Percentiles rank a stretch among this genome's conserved stretches.
phyloP scores from a whole-genome alignment of 805 yeast species.

The Barnettozyma siamensis region DNA sequence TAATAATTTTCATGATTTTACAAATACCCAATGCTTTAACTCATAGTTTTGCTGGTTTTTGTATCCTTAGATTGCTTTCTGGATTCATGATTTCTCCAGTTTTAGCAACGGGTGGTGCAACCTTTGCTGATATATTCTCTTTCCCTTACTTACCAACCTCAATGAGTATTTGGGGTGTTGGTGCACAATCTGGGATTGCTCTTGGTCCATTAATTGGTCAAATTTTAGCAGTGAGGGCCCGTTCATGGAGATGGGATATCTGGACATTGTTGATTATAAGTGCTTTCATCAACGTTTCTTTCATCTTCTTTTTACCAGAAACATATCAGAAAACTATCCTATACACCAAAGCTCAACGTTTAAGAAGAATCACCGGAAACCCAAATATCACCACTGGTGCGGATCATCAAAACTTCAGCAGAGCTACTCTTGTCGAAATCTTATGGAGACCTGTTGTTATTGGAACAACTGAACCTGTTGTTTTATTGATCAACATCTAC shows the following conservation, averaged over 20 bases:
- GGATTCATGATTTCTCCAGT: slow-evolving; percentile 56
- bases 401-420: slow-evolving; percentile 22
- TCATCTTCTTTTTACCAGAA: slow-evolving; percentile 43
- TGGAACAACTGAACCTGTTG: slow-evolving; percentile 48
- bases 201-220: slow-evolving; percentile 56
- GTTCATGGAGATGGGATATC: slow-evolving; percentile 49
- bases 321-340: slow-evolving; percentile 41
- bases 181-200: slow-evolving; percentile 50
- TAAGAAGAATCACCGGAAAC: slow-evolving; percentile 46
- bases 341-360: slow-evolving; percentile 41
- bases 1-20: slow-evolving; percentile 41
- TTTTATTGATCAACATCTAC: slow-evolving; percentile 46
- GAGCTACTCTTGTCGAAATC: slow-evolving; percentile 26
- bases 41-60: slow-evolving; percentile 43
- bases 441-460: slow-evolving; percentile 46
- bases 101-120: slow-evolving; percentile 54
- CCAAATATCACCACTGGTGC: slow-evolving; percentile 34
- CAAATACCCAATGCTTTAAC: slow-evolving; percentile 54
- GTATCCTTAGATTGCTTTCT: slow-evolving; percentile 44
- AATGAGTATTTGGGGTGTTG: slow-evolving; percentile 47
- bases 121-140: slow-evolving; percentile 43
- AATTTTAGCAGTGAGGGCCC: slow-evolving; percentile 36
- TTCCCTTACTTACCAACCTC: slow-evolving; percentile 40
- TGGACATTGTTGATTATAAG: slow-evolving; percentile 43
- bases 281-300: slow-evolving; percentile 32